Conservation (phyloP, 306 rosid genomes). For the Quercus berberidifolia region DNA sequence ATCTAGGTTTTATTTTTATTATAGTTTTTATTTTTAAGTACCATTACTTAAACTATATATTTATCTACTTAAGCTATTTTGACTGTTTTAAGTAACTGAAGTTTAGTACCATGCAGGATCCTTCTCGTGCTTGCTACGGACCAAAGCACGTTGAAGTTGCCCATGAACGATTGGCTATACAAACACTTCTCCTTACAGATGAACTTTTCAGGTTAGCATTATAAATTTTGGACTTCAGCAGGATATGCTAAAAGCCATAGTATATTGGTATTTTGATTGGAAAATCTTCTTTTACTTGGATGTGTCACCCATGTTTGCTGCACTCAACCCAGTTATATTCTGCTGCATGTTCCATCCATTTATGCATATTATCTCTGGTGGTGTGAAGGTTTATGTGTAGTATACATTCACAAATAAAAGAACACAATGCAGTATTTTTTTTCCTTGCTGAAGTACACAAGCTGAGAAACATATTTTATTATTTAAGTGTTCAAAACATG, state of each 20-base stretch:
- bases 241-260: background rate
- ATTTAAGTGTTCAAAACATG: background rate
- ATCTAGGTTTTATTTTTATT: background rate
- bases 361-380: background rate
- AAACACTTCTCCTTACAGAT: constrained; percentile 81
- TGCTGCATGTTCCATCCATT: background rate
- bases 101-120: constrained; percentile 49
- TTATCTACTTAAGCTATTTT: background rate
- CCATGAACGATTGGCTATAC: constrained; percentile 88
- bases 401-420: background rate
- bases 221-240: background rate
- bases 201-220: constrained; percentile 78
- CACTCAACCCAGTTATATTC: background rate
- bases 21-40: background rate
- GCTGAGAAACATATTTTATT: background rate
- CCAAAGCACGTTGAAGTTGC: constrained; percentile 95
- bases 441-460: background rate
- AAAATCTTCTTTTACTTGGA: background rate
- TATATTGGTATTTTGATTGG: background rate
- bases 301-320: background rate
- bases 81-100: background rate
- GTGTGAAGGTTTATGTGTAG: background rate
- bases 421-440: background rate
- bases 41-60: background rate
- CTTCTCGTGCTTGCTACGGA: constrained; percentile 92